Conservation (phyloP, 2,329 filamentous ascomycete genomes). For the Colletotrichum sp. region DNA sequence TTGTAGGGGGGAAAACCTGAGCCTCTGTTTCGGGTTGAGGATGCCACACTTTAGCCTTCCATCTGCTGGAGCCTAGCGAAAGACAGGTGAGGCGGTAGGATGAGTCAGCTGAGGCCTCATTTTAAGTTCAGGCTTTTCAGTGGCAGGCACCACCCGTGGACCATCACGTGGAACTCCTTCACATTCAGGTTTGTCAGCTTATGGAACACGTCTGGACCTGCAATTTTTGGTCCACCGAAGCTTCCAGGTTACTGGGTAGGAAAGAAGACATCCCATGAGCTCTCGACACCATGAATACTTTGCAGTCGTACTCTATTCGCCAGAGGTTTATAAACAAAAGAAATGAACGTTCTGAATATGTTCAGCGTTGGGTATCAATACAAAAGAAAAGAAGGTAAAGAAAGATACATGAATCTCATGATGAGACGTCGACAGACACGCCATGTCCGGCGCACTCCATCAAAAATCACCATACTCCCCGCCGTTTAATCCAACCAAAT, state of each 20-base stretch:
- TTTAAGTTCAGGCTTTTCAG: not conserved
- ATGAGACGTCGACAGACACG: not conserved
- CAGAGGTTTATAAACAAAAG: not conserved
- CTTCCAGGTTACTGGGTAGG: too few species aligned
- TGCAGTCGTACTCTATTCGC: not conserved
- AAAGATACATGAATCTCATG: not conserved
- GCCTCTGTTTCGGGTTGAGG: slow-evolving; percentile 8
- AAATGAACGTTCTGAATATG: not conserved
- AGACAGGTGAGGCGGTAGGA: not conserved
- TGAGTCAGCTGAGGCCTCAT: slow-evolving; percentile 10
- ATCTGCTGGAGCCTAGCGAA: not conserved
- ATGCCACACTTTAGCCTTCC: not conserved
- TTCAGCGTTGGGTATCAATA: slow-evolving; percentile 1
- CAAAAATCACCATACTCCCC: not conserved
- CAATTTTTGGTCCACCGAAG: not conserved
- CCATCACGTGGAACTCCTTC: not conserved
- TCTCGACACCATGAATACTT: not conserved
- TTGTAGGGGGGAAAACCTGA: slow-evolving; percentile 24
- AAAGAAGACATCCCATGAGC: not conserved
- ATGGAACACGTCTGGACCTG: not conserved
- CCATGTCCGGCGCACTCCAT: not conserved
- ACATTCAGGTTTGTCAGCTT: not conserved
- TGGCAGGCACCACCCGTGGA: not conserved
- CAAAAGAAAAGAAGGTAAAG: not conserved
- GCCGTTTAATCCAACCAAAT: not conserved